Base-by-base conservation (phyloP, 345 rosid species). In the Brassica carinata region DNA sequence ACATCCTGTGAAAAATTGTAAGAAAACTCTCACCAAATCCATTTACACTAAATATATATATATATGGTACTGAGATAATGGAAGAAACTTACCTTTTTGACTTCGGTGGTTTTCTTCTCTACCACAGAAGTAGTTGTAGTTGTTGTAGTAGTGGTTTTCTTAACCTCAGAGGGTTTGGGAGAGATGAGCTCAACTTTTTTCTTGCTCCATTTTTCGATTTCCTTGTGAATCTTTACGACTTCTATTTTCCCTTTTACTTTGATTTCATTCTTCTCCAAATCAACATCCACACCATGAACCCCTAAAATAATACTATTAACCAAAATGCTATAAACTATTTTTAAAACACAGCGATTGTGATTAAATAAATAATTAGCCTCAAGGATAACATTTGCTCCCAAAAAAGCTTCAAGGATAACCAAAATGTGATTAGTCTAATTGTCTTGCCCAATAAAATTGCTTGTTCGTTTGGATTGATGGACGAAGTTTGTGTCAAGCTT, bases 221-320 rank as follows among this genome's bases (percentile, higher is more conserved):
- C 73, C 81, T 88, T 89, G 23, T 94, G 92, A 61, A 88, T 81
- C 85, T 88, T 84, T 19, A 83, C 69, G 1, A 80, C 88, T 14
- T 90, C 94, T 38, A 92, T 85, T 34, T 10, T 85, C 0, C 98
- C 97, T 80, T 87, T 89, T 63, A 90, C 97, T 83, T 88, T 94
- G 53, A 94, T 80, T 65, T 94, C 96, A 58, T 83, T 73, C 77
- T 92, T 92, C 76, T 92, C 91, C 57, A 79, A 3, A 77, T 85
- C 85, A 43, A 78, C 58, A 0, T 89, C 94, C 74, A 89, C 98
- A 5, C 81, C 77, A n/a, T 88, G 93, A 45, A 94, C 87, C 53
- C 97, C 98, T 93, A 31, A 57, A 68, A 55, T 64, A 61, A 62
- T 18, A 55, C 59, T 63, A 36, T 68, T 26, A 27, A 27, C 15